Percentiles rank a stretch among this genome's conserved stretches.
phyloP scores from a whole-genome alignment of 1,284 basidiomycete genomes.

The Leucoagaricus sp. region DNA sequence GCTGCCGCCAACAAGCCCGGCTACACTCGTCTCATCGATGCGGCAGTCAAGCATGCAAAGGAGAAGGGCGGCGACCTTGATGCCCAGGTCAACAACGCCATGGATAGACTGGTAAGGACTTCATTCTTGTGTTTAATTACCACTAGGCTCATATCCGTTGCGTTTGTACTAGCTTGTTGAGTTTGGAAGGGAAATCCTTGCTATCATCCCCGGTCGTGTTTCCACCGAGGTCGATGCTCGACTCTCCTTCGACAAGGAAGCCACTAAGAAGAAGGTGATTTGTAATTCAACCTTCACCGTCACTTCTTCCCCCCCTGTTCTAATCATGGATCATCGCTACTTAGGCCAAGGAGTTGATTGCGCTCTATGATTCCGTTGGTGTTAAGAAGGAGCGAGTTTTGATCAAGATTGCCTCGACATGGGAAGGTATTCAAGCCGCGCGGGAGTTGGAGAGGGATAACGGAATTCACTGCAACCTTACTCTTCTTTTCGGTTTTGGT shows the following conservation, averaged over 20 bases:
- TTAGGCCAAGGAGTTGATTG: conserved; percentile 90
- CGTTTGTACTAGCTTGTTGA: conserved; percentile 74
- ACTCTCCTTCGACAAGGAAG: conserved; percentile 95
- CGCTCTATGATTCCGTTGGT: conserved; percentile 90
- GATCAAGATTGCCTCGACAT: conserved; percentile 99
- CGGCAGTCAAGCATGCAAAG: conserved; percentile 84
- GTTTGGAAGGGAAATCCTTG: conserved; percentile 95
- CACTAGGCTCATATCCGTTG: background rate
- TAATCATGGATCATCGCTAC: conserved; percentile 19
- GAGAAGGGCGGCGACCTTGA: conserved; percentile 76
- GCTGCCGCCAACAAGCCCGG: conserved; percentile 90
- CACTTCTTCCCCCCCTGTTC: conserved; percentile 2
- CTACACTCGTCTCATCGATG: conserved; percentile 85
- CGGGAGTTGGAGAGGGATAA: conserved; percentile 92
- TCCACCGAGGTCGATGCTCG: conserved; percentile 99
- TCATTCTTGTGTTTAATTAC: background rate
- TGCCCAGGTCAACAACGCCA: conserved; percentile 72
- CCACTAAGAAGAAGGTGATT: conserved; percentile 80
- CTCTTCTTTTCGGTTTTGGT: conserved; percentile 96
- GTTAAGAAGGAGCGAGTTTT: conserved; percentile 92
- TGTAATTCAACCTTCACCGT: background rate
- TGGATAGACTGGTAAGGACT: conserved; percentile 80
- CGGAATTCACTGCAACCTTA: conserved; percentile 98
- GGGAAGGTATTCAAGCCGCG: conserved; percentile 99
- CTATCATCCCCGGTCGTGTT: conserved; percentile 96